Evolutionary conservation across 768 basidiomycete species (phyloP).

Genomic region (Suillus sp.): DNA sequence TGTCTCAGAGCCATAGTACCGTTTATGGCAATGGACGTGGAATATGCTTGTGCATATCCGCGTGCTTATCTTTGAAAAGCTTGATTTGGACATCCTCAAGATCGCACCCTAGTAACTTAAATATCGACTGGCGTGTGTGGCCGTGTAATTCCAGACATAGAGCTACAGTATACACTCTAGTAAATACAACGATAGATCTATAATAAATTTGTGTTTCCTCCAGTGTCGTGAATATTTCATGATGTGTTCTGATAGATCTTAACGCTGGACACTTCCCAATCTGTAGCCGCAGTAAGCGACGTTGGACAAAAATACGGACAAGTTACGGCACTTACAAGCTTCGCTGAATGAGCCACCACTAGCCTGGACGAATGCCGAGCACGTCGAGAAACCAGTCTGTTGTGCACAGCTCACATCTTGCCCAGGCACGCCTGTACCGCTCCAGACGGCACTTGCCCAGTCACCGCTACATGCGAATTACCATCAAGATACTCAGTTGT

Average conservation of each 20-base stretch:
- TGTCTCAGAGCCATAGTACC: not conserved
- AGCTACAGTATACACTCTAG: not conserved
- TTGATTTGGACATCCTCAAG: not conserved
- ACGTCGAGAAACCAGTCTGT: constrained; percentile 80
- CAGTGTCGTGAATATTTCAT: constrained; percentile 8
- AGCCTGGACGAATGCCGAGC: constrained; percentile 73
- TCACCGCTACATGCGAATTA: constrained; percentile 59
- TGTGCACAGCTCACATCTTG: constrained; percentile 86
- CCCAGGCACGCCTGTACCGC: constrained; percentile 69
- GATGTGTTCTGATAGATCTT: constrained; percentile 62
- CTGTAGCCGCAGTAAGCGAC: constrained; percentile 38
- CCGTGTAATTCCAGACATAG: not conserved
- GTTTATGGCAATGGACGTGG: not conserved
- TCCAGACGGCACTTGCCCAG: constrained; percentile 89
- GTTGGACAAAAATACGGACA: constrained; percentile 11
- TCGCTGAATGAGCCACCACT: constrained; percentile 70
- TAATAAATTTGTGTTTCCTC: not conserved
- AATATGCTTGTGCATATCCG: not conserved
- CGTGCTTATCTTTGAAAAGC: not conserved
- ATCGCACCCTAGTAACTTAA: not conserved
- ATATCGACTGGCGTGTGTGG: not conserved
- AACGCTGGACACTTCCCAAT: constrained; percentile 81
- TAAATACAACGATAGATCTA: constrained; percentile 3
- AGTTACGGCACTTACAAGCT: constrained; percentile 65
- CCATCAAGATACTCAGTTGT: not conserved